A percentile compares a stretch with the other conserved stretches of the same genome.
phyloP scores from a whole-genome alignment of 2,329 filamentous ascomycete genomes.

The Penicillium sclerotiorum region DNA sequence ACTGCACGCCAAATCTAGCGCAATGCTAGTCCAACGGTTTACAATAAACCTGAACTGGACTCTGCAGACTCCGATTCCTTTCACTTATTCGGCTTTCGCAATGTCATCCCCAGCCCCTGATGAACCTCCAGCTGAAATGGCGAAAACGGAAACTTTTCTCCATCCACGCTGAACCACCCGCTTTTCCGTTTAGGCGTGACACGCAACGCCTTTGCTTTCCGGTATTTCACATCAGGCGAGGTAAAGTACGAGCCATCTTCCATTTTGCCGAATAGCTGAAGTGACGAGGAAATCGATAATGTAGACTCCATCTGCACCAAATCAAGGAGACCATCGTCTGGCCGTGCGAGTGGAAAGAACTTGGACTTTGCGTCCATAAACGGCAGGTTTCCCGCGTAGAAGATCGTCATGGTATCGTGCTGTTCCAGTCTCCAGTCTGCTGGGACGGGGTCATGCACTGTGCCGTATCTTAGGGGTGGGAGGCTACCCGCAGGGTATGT shows the following conservation, averaged over 20 bases:
- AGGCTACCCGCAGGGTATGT: neutral
- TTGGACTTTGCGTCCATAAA: neutral
- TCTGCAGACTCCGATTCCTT: too few relatives aligned
- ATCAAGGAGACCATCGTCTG: neutral
- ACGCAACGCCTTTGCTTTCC: neutral
- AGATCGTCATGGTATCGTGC: neutral
- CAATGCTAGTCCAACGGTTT: too few relatives aligned
- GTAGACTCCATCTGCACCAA: neutral
- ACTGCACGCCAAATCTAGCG: too few relatives aligned
- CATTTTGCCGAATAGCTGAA: neutral
- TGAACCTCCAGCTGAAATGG: neutral
- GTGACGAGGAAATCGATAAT: neutral
- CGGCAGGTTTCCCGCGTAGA: neutral
- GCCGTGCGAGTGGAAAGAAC: neutral
- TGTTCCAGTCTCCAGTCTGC: neutral
- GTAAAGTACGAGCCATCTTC: neutral
- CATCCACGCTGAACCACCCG: neutral
- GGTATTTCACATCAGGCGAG: neutral
- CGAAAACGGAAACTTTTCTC: neutral
- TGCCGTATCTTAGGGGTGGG: neutral
- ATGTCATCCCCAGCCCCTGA: neutral
- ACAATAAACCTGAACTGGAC: too few relatives aligned
- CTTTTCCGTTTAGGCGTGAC: neutral
- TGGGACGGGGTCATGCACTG: neutral
- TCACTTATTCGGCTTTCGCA: too few relatives aligned